Evolutionary conservation across 1,284 basidiomycete genomes (phyloP), one percentile per base, ranked within the genome.

Genomic region (Heterobasidion annosum): DNA sequence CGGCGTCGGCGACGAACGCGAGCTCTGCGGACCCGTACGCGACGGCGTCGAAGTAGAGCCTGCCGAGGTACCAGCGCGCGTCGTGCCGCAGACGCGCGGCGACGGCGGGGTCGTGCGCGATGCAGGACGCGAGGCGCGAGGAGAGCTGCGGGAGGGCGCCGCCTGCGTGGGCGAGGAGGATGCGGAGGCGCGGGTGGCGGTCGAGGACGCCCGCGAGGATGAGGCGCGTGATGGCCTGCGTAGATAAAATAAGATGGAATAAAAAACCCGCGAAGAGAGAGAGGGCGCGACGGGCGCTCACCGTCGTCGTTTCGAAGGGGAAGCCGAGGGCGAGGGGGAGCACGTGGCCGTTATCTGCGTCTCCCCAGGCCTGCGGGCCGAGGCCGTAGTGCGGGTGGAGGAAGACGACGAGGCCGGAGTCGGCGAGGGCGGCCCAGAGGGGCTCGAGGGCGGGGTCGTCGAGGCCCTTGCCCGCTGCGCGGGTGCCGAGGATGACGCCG

Each of bases 251-350:
- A 48, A 48, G n/a, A n/a, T n/a, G n/a, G n/a, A 19, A 48, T 48
- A 18, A 43, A 12, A 43, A 18, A 18, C 18, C 1, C 18, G 18
- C 18, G 40, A 43, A 13, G 12, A 43, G 3, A 43, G 40, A 43
- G 40, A 13, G 18, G 18, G 18, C 18, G 18, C 18, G 18, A 18
- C 18, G 18, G 34, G 10, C n/a, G 68, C 83, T 67, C 62, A 91
- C 90, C 34, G 83, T 83, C 1, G 91, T 91, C 16, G 91, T 93
- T 69, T 93, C 91, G 62, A 93, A 88, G 1, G 91, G 91, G 68
- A 93, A 93, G 1, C 91, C 91, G 12, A 93, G 74, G 0, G 91
- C 89, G 50, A 93, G 78, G 1, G 90, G 87, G 19, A 93, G 77
- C 34, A 92, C 91, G 59, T 93, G 91, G 0, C 91, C 91, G 61